These are phyloP conservation scores for Alternaria conjuncta DNA, from an alignment of 2,329 filamentous ascomycete species.

Conservation along the genomic window DNA sequence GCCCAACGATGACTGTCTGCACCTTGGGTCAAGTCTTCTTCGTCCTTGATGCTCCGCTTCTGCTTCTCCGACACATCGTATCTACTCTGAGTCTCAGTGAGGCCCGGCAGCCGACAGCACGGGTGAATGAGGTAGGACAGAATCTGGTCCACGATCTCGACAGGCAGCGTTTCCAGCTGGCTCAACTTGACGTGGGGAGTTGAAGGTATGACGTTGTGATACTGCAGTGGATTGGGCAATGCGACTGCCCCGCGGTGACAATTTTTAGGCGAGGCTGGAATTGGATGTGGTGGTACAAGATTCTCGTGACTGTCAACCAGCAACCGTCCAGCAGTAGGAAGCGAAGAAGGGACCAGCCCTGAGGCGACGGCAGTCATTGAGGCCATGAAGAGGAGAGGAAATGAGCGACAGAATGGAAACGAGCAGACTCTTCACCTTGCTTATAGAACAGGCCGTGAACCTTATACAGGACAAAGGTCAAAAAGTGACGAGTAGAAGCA, in stretches of 20 bases:
- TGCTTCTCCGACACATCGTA: conserved; percentile 22
- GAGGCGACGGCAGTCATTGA: conserved; percentile 3
- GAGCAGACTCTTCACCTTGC: background rate
- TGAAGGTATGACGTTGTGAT: background rate
- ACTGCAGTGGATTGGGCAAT: background rate
- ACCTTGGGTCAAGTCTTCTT: conserved; percentile 27
- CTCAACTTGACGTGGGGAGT: background rate
- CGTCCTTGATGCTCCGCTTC: conserved; percentile 26
- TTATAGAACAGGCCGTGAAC: background rate
- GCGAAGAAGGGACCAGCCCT: conserved; percentile 1
- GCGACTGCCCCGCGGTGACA: background rate
- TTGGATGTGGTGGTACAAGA: conserved; percentile 9
- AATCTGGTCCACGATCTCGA: conserved; percentile 38
- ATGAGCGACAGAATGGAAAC: background rate
- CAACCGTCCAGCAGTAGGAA: background rate
- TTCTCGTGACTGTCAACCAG: background rate
- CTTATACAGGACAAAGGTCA: conserved; percentile 14
- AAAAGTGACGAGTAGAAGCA: conserved; percentile 25
- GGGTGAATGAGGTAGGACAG: conserved; percentile 38
- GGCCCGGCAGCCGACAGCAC: conserved; percentile 36
- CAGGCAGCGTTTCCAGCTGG: conserved; percentile 33
- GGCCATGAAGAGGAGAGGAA: conserved; percentile 1
- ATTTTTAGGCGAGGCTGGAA: background rate
- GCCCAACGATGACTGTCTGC: conserved; percentile 36
- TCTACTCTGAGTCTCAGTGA: conserved; percentile 35